These are phyloP conservation scores for Avena sativa DNA, from an alignment of 176 grass and related monocot genomes.

Conservation along the genomic window DNA sequence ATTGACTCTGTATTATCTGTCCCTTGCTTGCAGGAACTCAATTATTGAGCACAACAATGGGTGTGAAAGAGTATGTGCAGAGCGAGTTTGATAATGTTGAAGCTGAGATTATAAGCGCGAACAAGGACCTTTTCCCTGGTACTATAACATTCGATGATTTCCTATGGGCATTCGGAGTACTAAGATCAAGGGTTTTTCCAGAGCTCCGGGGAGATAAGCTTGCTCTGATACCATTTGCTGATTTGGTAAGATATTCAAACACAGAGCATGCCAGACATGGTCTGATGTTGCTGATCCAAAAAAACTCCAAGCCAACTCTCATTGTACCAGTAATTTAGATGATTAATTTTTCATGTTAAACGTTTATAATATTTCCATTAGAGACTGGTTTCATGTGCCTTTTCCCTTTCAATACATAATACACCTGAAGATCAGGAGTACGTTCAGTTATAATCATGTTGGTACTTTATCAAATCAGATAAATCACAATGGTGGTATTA, in stretches of 20 bases:
- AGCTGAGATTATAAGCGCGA: constrained; percentile 65
- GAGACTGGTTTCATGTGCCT: neutral
- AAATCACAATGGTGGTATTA: constrained; percentile 74
- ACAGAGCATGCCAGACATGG: neutral
- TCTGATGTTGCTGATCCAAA: constrained; percentile 9
- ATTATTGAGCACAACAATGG: constrained; percentile 80
- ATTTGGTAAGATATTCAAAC: constrained; percentile 65
- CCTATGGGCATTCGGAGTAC: constrained; percentile 88
- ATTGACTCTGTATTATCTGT: neutral
- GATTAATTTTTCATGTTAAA: constrained; percentile 7
- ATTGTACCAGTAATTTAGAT: neutral
- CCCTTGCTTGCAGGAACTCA: constrained; percentile 71
- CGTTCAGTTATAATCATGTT: constrained; percentile 32
- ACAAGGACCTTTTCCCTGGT: constrained; percentile 73
- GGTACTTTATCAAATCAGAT: constrained; percentile 58
- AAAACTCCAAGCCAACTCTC: neutral
- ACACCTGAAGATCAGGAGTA: constrained; percentile 6
- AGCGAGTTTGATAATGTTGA: constrained; percentile 75
- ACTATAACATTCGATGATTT: constrained; percentile 77
- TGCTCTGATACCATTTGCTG: constrained; percentile 92
- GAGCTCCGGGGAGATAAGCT: constrained; percentile 85
- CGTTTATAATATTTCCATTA: constrained; percentile 1
- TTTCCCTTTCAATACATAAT: neutral
- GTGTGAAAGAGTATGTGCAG: constrained; percentile 88
- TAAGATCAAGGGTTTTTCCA: constrained; percentile 89